Conservation (phyloP, 225 moss, liverwort and hornwort genomes). For the Polytrichum formosum region DNA sequence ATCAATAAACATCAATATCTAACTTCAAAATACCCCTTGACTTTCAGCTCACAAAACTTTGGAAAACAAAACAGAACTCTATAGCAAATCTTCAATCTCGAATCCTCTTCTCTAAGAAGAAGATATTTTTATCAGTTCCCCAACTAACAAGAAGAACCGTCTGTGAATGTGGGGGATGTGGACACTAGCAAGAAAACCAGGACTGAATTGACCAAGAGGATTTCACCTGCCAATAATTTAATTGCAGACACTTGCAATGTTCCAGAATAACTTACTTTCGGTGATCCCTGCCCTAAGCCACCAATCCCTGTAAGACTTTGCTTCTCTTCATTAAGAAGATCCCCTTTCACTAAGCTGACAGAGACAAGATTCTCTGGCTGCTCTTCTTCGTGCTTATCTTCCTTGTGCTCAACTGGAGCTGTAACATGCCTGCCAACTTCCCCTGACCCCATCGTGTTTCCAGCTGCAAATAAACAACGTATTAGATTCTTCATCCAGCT, state of each 20-base stretch:
- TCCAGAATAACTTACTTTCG: constrained; percentile 52
- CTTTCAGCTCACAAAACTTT: too few species aligned
- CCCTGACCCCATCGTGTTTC: constrained; percentile 10
- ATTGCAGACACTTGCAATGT: constrained; percentile 1
- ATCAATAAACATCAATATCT: too few species aligned
- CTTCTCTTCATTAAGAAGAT: constrained; percentile 41
- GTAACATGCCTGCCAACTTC: constrained; percentile 1
- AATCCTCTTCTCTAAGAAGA: background rate
- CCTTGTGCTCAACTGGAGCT: constrained; percentile 17
- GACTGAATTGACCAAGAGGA: too few species aligned
- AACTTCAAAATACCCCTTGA: too few species aligned
- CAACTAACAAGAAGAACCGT: background rate
- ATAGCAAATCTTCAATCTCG: background rate
- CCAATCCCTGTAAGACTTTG: constrained; percentile 25
- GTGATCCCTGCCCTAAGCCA: constrained; percentile 73
- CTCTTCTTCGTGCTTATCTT: constrained; percentile 25
- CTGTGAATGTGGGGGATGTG: background rate
- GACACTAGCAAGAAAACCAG: background rate
- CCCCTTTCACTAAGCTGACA: constrained; percentile 50
- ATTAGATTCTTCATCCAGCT: too few species aligned
- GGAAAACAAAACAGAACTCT: background rate
- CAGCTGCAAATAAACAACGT: constrained; percentile 15
- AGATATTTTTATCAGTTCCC: background rate
- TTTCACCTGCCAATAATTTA: too few species aligned
- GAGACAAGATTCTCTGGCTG: constrained; percentile 31